Evolutionary conservation across 1,139 yeast genomes (phyloP), one percentile per base, ranked within the genome.

Genomic region (Suhomyces guaymorum): DNA sequence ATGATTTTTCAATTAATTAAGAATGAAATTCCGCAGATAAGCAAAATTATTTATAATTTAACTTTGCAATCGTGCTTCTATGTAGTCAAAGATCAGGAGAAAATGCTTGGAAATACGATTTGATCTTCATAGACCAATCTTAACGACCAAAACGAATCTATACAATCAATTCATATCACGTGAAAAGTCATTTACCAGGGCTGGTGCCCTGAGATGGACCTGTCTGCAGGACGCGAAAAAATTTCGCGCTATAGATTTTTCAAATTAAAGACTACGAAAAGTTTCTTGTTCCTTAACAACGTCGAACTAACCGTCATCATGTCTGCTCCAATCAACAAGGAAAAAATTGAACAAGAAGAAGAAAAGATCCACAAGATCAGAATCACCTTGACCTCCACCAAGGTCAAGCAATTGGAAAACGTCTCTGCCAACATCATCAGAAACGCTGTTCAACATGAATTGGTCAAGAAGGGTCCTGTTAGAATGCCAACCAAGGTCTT

Each of bases 401-500:
- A 92, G 80, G 97, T 92, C 66, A 89, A 89, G 84, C 95, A 88
- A 75, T 82, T 94, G 70, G 98, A 94, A 81, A 86, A 84, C 72
- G 80, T 75, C 55, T 87, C 95, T 62, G 78, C 83, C 61, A 86
- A 82, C 84, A 87, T 92, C 67, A 78, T 89, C 74, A 72, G 70
- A 70, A 90, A 89, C 67, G 97, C 97, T 71, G 78, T 76, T 70
- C 79, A 77, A 70, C 74, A 80, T 74, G 73, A 83, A 64, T 79
- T 88, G 64, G 80, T 79, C 72, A 86, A 83, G 81, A 87, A 88
- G 81, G 99, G 99, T 65, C 98, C 98, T 59, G 96, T 94, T 67
- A 88, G 98, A 85, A 77, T 94, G 79, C 99, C 99, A 78, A 94
- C 98, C 76, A 94, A 90, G 85, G 95, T 86, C 60, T 86, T 94